These are phyloP conservation scores for Pseudogymnoascus pannorum DNA, from an alignment of 2,329 filamentous ascomycete species.

Conservation along the genomic window DNA sequence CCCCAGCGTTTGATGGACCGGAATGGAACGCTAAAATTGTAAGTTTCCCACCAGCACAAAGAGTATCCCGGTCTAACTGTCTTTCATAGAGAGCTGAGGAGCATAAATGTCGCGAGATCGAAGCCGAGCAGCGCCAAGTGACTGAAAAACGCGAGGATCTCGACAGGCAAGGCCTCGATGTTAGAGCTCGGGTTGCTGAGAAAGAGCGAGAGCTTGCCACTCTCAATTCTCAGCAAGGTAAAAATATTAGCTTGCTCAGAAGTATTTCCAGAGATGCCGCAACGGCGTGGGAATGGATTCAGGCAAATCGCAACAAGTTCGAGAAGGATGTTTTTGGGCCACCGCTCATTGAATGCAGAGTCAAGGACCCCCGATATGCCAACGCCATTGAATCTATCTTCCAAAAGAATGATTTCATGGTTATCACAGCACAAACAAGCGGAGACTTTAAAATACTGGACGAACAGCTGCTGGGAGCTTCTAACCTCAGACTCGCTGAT, in stretches of 20 bases:
- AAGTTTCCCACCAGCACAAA: slow-evolving; percentile 29
- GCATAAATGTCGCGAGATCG: slow-evolving; percentile 45
- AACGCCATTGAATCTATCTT: slow-evolving; percentile 53
- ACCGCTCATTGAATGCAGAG: slow-evolving; percentile 55
- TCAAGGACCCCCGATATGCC: slow-evolving; percentile 52
- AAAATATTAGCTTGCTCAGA: slow-evolving; percentile 60
- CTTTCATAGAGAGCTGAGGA: slow-evolving; percentile 50
- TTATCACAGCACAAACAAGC: slow-evolving; percentile 68
- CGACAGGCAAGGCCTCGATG: slow-evolving; percentile 34
- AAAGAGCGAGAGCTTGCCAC: slow-evolving; percentile 44
- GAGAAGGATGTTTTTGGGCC: slow-evolving; percentile 58
- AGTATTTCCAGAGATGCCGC: slow-evolving; percentile 55
- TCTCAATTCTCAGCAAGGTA: slow-evolving; percentile 68
- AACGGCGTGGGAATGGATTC: slow-evolving; percentile 74
- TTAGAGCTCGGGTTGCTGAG: slow-evolving; percentile 33
- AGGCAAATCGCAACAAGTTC: slow-evolving; percentile 56
- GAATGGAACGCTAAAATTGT: slow-evolving; percentile 69
- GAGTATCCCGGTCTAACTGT: background rate
- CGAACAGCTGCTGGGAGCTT: slow-evolving; percentile 47
- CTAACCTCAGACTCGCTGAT: slow-evolving; percentile 54
- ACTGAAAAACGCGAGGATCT: slow-evolving; percentile 32
- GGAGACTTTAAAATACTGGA: slow-evolving; percentile 68
- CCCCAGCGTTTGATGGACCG: slow-evolving; percentile 59
- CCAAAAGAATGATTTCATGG: slow-evolving; percentile 43
- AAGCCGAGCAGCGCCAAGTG: slow-evolving; percentile 29